Base-by-base conservation (phyloP, 2,329 filamentous ascomycete species). In the Ophiostoma angusticollis region DNA sequence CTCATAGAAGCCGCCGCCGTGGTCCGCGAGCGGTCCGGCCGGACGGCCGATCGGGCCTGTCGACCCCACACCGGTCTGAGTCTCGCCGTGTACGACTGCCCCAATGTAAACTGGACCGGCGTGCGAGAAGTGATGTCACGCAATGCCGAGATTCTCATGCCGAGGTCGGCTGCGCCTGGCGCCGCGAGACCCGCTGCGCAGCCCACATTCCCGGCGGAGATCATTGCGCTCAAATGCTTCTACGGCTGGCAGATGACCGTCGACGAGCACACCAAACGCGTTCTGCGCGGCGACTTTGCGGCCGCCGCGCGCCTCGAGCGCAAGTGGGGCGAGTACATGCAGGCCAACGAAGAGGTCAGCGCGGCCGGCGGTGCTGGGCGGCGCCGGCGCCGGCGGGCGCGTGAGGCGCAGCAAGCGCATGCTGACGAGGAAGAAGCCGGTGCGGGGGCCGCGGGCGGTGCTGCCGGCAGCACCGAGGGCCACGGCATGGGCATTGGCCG, bases 171-270 rank as follows among this genome's bases (percentile, higher is more conserved):
- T 14, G 24, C 23, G 49, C 37, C 46, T 51, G 9, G 4, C 44
- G n/a, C 56, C 17, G 58, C 57, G 9, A 55, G 60, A 17, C 53
- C 17, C 19, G 25, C 9, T 16, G 22, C 35, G 12, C 22, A 31
- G 2, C 37, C 67, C 9, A 70, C 70, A 0, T 87, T 79, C 50
- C 83, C 85, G 0, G 73, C 75, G 1, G 80, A 94, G 54, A 74
- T 93, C 41, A 85, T 96, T 43, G 68, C 77, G 6, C 69, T 96
- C 31, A 95, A 94, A 58, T 93, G 86, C 59, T 96, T 89, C 63
- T 93, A 93, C 57, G 85, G 82, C 30, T 95, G 84, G 74, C 89
- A 96, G 60, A 84, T 84, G 62, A 95, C 86, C 0, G 86, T 95
- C 5, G 82, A 95, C 49, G 86, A 95, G 57, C 89, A 96, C 58